Conservation (phyloP, 805 yeast species). For the Suhomyces canberraensis region DNA sequence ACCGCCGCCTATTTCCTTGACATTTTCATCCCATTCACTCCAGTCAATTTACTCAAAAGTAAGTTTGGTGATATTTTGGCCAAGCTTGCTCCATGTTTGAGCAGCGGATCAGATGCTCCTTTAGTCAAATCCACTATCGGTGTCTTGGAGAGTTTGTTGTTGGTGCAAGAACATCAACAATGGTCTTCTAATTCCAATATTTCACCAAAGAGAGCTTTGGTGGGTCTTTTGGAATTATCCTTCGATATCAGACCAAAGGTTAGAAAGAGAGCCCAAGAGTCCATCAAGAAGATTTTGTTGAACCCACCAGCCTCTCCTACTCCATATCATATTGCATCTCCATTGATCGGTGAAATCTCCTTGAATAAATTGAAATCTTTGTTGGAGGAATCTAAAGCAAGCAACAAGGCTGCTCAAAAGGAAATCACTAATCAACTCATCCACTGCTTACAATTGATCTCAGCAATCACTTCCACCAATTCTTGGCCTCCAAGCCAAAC, state of each 20-base stretch:
- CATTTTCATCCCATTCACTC: conserved; percentile 69
- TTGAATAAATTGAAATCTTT: conserved; percentile 51
- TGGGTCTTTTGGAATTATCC: conserved; percentile 72
- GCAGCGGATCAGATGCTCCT: conserved; percentile 74
- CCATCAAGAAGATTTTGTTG: conserved; percentile 61
- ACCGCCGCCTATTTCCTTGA: conserved; percentile 81
- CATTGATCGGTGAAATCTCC: conserved; percentile 64
- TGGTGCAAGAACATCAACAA: conserved; percentile 74
- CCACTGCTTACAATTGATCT: conserved; percentile 74
- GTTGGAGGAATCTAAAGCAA: conserved; percentile 30
- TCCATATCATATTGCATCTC: conserved; percentile 74
- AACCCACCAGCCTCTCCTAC: conserved; percentile 76
- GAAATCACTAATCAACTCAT: conserved; percentile 59
- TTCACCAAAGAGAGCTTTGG: conserved; percentile 79
- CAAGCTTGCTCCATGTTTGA: conserved; percentile 76
- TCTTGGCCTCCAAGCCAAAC: conserved; percentile 78
- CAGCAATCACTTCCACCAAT: conserved; percentile 64
- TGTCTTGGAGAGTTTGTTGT: conserved; percentile 70
- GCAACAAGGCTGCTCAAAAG: conserved; percentile 38
- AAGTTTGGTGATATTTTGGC: conserved; percentile 77
- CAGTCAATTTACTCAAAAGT: conserved; percentile 63
- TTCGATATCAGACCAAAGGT: conserved; percentile 92
- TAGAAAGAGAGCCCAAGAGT: conserved; percentile 90
- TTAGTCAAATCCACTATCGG: conserved; percentile 81
- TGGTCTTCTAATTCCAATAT: conserved; percentile 63